Percentiles rank a stretch among this genome's conserved stretches.
Conservation (phyloP, 2,329 filamentous ascomycete species). For the Gaeumannomyces tritici region DNA sequence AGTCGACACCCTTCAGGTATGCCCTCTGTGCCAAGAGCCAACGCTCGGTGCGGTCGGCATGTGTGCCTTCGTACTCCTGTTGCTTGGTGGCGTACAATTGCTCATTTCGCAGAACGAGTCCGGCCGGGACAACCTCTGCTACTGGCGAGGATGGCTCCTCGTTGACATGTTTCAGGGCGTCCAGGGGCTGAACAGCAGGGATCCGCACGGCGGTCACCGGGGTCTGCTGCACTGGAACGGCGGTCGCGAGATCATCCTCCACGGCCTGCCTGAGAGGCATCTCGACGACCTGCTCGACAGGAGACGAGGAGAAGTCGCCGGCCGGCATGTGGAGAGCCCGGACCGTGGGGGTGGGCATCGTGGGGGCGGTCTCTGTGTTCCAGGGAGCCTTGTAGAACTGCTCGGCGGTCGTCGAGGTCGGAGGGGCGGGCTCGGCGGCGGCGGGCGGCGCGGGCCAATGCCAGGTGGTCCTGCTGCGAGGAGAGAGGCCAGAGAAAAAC, state of each 20-base stretch:
- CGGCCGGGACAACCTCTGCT: slow-evolving; percentile 49
- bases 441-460: slow-evolving; percentile 43
- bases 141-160: slow-evolving; percentile 29
- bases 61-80: slow-evolving; percentile 58
- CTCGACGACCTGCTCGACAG: slow-evolving; percentile 62
- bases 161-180: slow-evolving; percentile 13
- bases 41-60: slow-evolving; percentile 72
- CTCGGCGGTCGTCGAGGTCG: slow-evolving; percentile 85
- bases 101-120: slow-evolving; percentile 63
- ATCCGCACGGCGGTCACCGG: slow-evolving; percentile 23
- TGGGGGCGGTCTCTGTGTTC: slow-evolving; percentile 34
- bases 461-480: slow-evolving; percentile 74
- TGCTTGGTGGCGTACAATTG: slow-evolving; percentile 67
- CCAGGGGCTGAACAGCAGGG: slow-evolving; percentile 15
- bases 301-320: slow-evolving; percentile 25
- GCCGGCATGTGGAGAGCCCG: slow-evolving; percentile 23
- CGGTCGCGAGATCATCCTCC: slow-evolving; percentile 56
- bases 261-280: slow-evolving; percentile 32
- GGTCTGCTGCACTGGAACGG: slow-evolving; percentile 27
- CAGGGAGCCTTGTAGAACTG: slow-evolving; percentile 85
- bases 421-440: slow-evolving; percentile 43
- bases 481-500: slow-evolving; percentile 80
- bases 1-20: slow-evolving; percentile 59
- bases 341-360: slow-evolving; percentile 21
- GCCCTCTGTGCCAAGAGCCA: slow-evolving; percentile 79